These are phyloP conservation scores for Gracilaria vermiculophylla DNA, from an alignment of 23 red algal genomes.

Conservation along the genomic window DNA sequence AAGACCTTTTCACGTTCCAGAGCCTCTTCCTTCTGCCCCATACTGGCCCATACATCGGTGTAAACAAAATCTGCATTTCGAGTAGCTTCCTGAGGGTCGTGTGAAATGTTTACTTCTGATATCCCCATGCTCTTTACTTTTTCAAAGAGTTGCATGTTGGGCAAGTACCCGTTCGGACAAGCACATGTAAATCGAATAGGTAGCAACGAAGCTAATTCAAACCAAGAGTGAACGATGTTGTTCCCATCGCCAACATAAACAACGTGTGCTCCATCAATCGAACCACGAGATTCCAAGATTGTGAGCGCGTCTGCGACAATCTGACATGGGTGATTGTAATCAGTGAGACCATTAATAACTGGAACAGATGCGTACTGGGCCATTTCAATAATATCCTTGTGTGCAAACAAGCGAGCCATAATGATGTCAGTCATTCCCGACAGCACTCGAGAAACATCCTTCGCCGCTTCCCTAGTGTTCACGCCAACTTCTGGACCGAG, in stretches of 20 bases:
- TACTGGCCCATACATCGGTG: slow-evolving; percentile 98
- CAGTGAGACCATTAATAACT: slow-evolving; percentile 97
- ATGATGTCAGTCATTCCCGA: slow-evolving; percentile 95
- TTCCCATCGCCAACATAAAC: slow-evolving; percentile 99
- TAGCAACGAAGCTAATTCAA: slow-evolving; percentile 84
- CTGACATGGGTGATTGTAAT: slow-evolving; percentile 99
- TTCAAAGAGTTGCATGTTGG: slow-evolving; percentile 58
- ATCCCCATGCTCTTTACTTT: slow-evolving; percentile 33
- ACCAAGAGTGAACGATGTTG: slow-evolving; percentile 98
- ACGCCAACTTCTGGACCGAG: slow-evolving; percentile 94
- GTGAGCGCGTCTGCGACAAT: slow-evolving; percentile 97
- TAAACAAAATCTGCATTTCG: slow-evolving; percentile 90
- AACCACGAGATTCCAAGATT: slow-evolving; percentile 76
- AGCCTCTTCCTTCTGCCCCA: slow-evolving; percentile 96
- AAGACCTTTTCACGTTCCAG: slow-evolving; percentile 76
- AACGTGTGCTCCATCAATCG: slow-evolving; percentile 83
- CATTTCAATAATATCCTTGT: slow-evolving; percentile 85
- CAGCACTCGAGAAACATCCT: slow-evolving; percentile 91
- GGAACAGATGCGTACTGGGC: slow-evolving; percentile 76
- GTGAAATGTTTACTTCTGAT: slow-evolving; percentile 44
- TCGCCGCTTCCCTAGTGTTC: slow-evolving; percentile 87
- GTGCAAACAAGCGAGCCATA: slow-evolving; percentile 96
- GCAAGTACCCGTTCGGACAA: slow-evolving; percentile 90
- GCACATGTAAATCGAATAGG: slow-evolving; percentile 84
- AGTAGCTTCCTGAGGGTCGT: slow-evolving; percentile 77